phyloP scores from a whole-genome alignment of 108 stramenopile genomes.

The Nitzschia sp. region DNA sequence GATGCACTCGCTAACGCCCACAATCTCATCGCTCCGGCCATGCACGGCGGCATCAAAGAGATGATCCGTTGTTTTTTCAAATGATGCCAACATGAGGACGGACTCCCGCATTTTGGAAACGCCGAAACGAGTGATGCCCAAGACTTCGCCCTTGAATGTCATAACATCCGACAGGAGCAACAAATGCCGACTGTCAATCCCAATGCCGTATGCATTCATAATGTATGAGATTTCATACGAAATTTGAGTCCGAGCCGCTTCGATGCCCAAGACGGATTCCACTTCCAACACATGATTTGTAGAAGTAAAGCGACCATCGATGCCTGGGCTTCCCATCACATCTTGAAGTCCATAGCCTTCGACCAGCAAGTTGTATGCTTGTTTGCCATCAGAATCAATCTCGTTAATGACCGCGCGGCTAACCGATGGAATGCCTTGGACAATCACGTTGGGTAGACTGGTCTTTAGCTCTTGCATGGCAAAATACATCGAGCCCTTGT shows the following conservation, averaged over 20 bases:
- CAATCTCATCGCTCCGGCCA: constrained; percentile 93
- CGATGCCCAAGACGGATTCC: constrained; percentile 93
- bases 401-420: constrained; percentile 97
- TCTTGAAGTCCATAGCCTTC: constrained; percentile 85
- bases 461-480: constrained; percentile 93
- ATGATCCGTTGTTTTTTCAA: constrained; percentile 99
- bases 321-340: constrained; percentile 90
- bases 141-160: constrained; percentile 97
- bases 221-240: constrained; percentile 84
- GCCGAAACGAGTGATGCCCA: constrained; percentile 97
- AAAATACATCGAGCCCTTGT: constrained; percentile 56
- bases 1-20: constrained; percentile 99
- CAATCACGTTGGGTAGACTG: constrained; percentile 91
- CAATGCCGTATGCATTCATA: constrained; percentile 94
- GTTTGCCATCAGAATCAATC: constrained; percentile 72
- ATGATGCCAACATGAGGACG: constrained; percentile 97
- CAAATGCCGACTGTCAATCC: constrained; percentile 98
- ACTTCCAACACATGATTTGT: constrained; percentile 98
- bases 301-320: constrained; percentile 92
- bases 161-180: constrained; percentile 97
- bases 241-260: constrained; percentile 91
- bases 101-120: constrained; percentile 99
- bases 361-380: constrained; percentile 90
- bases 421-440: constrained; percentile 94
- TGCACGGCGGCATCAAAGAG: constrained; percentile 99